Evolutionary conservation across 805 yeast species (phyloP).

Genomic region (Ogataea nakhonphanomensis): DNA sequence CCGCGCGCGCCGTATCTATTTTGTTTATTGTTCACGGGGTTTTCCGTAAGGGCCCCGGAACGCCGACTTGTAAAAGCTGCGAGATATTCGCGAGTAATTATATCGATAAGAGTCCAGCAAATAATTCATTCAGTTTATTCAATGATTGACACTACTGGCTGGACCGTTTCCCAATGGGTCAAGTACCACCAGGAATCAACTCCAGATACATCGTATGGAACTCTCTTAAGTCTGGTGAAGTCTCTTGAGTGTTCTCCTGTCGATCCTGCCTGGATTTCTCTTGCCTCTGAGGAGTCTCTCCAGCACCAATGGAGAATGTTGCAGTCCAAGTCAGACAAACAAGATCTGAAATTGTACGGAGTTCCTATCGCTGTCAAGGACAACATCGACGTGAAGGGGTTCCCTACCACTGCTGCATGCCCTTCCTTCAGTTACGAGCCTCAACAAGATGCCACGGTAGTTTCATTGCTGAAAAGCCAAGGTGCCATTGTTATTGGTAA

Average conservation of each 20-base stretch:
- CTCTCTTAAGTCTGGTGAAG: conserved; percentile 44
- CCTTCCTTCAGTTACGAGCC: conserved; percentile 78
- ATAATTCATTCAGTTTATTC: conserved; percentile 2
- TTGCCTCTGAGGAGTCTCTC: conserved; percentile 61
- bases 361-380: conserved; percentile 96
- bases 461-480: conserved; percentile 65
- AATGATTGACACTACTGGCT: conserved; percentile 46
- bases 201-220: conserved; percentile 55
- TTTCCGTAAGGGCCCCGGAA: conserved; percentile 3
- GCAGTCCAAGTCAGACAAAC: conserved; percentile 56
- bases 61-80: conserved; percentile 1
- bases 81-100: not conserved
- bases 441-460: conserved; percentile 69
- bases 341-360: conserved; percentile 71
- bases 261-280: conserved; percentile 92
- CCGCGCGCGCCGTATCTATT: conserved; percentile 1
- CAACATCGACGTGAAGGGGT: conserved; percentile 82
- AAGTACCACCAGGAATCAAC: conserved; percentile 60
- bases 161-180: conserved; percentile 82
- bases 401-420: conserved; percentile 92
- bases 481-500: conserved; percentile 95
- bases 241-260: conserved; percentile 44
- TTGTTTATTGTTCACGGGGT: conserved; percentile 1
- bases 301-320: conserved; percentile 75
- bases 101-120: conserved; percentile 1